Percentiles rank a stretch among this genome's conserved stretches.
Conservation (phyloP, 208 protist species). For the Lotmaria passim region DNA sequence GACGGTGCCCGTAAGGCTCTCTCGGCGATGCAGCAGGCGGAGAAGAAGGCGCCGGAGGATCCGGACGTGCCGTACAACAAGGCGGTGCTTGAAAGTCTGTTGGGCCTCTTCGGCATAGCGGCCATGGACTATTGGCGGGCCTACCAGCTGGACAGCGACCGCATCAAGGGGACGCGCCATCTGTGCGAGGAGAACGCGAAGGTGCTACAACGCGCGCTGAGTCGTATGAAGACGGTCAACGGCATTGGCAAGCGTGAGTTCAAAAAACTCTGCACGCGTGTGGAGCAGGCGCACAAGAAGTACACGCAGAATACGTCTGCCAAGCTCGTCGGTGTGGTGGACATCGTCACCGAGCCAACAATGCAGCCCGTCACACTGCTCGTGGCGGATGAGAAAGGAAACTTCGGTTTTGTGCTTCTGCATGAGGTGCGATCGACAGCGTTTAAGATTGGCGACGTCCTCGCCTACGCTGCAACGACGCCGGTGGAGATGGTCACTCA, state of each 20-base stretch:
- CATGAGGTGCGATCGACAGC: constrained; percentile 54
- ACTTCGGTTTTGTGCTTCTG: constrained; percentile 63
- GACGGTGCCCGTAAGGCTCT: constrained; percentile 48
- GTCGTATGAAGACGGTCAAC: constrained; percentile 50
- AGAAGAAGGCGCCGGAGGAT: constrained; percentile 43
- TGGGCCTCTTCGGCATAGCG: constrained; percentile 72
- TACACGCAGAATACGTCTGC: constrained; percentile 29
- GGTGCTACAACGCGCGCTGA: constrained; percentile 47
- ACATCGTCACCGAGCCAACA: constrained; percentile 65
- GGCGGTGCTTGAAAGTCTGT: constrained; percentile 69
- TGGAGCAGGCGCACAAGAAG: constrained; percentile 54
- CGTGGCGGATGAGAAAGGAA: constrained; percentile 43
- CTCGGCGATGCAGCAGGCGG: constrained; percentile 70
- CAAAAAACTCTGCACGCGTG: constrained; percentile 47
- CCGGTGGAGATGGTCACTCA: constrained; percentile 44
- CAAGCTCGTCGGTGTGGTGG: constrained; percentile 55
- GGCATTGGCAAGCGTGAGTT: constrained; percentile 63
- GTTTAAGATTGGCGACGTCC: constrained; percentile 68
- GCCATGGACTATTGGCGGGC: constrained; percentile 59
- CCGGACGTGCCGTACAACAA: constrained; percentile 87
- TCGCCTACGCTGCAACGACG: constrained; percentile 44
- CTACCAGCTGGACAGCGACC: constrained; percentile 53
- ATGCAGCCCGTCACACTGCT: constrained; percentile 76
- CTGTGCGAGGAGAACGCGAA: constrained; percentile 55
- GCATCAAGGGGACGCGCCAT: constrained; percentile 52